Evolutionary conservation across 2,329 filamentous ascomycete species (phyloP), one percentile per base, ranked within the genome.

Genomic region (Emydomyces testavorans): DNA sequence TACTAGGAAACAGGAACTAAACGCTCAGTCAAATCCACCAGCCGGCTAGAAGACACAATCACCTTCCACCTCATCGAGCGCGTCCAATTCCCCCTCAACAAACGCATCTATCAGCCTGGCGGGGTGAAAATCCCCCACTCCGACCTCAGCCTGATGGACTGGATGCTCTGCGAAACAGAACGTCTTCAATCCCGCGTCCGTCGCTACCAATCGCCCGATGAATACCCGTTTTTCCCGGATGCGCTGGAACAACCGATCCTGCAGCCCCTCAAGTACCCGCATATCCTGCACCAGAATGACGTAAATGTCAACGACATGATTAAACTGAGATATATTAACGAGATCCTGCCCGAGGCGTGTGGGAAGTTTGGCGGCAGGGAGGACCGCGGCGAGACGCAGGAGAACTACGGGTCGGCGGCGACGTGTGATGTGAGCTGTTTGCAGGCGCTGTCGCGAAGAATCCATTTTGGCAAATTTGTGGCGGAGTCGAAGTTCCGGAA

Each of bases 381-480:
- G 39, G 89, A 95, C 65, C 76, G 88, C 50, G 86, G 85, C 41
- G 89, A 93, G 64, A 78, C 79, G 11, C 81, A 87, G 64, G 92
- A 96, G 68, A 95, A 98, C 70, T 98, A 96, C 70, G 92, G 92
- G 13, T 93, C 85, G 4, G 77, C 89, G 0, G 90, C 88, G 1
- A 94, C 87, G 0, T 88, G 84, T 63, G 92, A 98, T 67, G 92
- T 98, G 52, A 76, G 79, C 46, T 90, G 85, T 59, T 72, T 98
- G 54, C 92, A 98, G 71, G 85, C 92, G 2, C 71, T 98, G 39
- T 93, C 86, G 32, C 77, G 90, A 35, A 76, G 92, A 48, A 92
- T 98, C 57, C 92, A 98, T 68, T 98, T 94, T 70, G 92, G 92
- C 57, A 98, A 96, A 70, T 96, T 96, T 60, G 92, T 98, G 6